phyloP scores from a whole-genome alignment of 495 filamentous ascomycete species.

The Emericellopsis terricola region DNA sequence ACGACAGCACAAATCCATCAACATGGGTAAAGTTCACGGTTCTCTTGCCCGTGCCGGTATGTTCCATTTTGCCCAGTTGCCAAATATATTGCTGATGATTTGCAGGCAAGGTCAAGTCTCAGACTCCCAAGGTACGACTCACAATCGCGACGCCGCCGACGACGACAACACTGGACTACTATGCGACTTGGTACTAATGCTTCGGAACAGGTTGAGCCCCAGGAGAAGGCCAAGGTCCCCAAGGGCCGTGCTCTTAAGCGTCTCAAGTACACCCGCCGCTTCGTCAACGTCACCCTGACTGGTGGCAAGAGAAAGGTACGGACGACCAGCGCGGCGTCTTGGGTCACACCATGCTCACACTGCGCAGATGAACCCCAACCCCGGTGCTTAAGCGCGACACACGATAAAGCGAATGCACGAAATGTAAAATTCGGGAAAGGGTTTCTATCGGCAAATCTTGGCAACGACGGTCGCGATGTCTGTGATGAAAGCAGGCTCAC shows the following conservation, averaged over 20 bases:
- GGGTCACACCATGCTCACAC: neutral
- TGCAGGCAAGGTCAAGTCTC: constrained; percentile 62
- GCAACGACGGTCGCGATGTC: neutral
- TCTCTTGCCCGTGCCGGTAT: constrained; percentile 86
- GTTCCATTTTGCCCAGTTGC: constrained; percentile 1
- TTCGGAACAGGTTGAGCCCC: constrained; percentile 49
- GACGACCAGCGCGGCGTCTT: neutral
- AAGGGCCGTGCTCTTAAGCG: constrained; percentile 99
- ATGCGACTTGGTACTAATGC: too few relatives aligned
- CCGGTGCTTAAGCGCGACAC: constrained; percentile 19
- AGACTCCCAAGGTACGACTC: constrained; percentile 61
- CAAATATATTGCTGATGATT: neutral
- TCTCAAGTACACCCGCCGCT: constrained; percentile 89
- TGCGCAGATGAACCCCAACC: constrained; percentile 33
- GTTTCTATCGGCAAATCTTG: constrained; percentile 1
- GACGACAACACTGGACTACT: too few relatives aligned
- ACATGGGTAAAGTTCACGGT: constrained; percentile 83
- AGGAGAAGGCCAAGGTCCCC: constrained; percentile 85
- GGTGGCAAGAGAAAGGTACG: constrained; percentile 97
- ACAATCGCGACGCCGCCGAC: too few relatives aligned
- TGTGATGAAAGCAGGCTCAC: constrained; percentile 1
- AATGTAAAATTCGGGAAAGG: constrained; percentile 5
- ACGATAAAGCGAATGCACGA: constrained; percentile 2
- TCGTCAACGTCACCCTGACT: constrained; percentile 98
- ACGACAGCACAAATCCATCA: constrained; percentile 23